phyloP scores from a whole-genome alignment of 1,139 yeast species.

The Pichia sp. region DNA sequence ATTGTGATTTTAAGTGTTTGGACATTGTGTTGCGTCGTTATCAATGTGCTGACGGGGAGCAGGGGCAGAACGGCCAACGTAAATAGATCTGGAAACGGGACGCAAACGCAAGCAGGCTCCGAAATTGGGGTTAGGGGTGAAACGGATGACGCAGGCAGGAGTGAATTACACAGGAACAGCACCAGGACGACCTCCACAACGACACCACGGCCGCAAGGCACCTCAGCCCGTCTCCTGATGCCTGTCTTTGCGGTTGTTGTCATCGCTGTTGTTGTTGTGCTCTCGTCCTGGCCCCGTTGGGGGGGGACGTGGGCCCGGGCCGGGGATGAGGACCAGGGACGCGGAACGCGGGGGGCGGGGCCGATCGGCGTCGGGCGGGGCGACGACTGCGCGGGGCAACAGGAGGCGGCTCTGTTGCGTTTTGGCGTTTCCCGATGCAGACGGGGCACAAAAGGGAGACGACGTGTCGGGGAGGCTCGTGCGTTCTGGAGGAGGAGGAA shows the following conservation, averaged over 20 bases:
- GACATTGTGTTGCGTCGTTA: neutral
- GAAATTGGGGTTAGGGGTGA: neutral
- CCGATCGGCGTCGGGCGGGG: neutral
- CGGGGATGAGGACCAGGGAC: neutral
- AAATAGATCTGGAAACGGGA: too few relatives aligned
- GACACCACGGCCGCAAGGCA: too few relatives aligned
- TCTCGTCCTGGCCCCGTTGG: neutral
- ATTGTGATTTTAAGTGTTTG: slow-evolving; percentile 71
- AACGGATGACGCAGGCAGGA: neutral
- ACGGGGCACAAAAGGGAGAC: too few relatives aligned
- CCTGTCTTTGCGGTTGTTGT: neutral
- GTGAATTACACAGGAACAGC: too few relatives aligned
- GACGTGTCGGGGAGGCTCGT: too few relatives aligned
- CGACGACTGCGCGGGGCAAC: too few relatives aligned
- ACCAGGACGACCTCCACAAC: too few relatives aligned
- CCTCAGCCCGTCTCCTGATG: neutral
- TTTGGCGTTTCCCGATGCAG: too few relatives aligned
- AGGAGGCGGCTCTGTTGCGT: too few relatives aligned
- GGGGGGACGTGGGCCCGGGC: too few relatives aligned
- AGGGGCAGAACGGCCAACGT: too few relatives aligned
- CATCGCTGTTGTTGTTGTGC: neutral
- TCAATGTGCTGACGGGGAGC: neutral
- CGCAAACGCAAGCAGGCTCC: too few relatives aligned
- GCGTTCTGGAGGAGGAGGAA: neutral
- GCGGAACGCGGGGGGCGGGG: neutral